phyloP scores from a whole-genome alignment of 306 rosid species.

The Cercis canadensis region DNA sequence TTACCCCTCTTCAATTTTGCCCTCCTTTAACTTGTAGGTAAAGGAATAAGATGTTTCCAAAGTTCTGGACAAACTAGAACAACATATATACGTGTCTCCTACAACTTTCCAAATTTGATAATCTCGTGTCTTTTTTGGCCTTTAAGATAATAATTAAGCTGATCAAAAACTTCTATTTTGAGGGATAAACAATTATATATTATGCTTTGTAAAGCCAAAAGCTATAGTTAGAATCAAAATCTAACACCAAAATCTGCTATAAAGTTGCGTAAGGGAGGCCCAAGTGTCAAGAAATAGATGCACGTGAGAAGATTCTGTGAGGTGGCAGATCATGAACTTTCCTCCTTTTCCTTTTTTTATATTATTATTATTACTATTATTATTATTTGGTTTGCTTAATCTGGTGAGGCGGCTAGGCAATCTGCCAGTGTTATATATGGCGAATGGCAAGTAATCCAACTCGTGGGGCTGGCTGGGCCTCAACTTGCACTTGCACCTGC shows the following conservation, averaged over 20 bases:
- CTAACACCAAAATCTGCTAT: background rate
- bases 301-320: constrained; percentile 26
- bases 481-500: too few species aligned
- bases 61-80: constrained; percentile 31
- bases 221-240: constrained; percentile 14
- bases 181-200: constrained; percentile 28
- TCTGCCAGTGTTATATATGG: too few species aligned
- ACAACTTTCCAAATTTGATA: constrained; percentile 41
- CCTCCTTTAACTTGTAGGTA: constrained; percentile 13
- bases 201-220: constrained; percentile 28
- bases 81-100: constrained; percentile 12
- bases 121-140: constrained; percentile 9
- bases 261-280: constrained; percentile 10
- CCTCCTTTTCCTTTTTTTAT: background rate
- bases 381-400: background rate
- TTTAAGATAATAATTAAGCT: constrained; percentile 23
- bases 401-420: background rate
- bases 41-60: constrained; percentile 32
- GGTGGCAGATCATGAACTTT: constrained; percentile 16
- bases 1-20: background rate
- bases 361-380: background rate
- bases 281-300: constrained; percentile 24
- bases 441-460: too few species aligned
- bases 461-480: too few species aligned
- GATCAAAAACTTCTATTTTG: constrained; percentile 39